These are phyloP conservation scores for Penicillium sp. DNA, from an alignment of 2,329 filamentous ascomycete genomes.

Conservation along the genomic window DNA sequence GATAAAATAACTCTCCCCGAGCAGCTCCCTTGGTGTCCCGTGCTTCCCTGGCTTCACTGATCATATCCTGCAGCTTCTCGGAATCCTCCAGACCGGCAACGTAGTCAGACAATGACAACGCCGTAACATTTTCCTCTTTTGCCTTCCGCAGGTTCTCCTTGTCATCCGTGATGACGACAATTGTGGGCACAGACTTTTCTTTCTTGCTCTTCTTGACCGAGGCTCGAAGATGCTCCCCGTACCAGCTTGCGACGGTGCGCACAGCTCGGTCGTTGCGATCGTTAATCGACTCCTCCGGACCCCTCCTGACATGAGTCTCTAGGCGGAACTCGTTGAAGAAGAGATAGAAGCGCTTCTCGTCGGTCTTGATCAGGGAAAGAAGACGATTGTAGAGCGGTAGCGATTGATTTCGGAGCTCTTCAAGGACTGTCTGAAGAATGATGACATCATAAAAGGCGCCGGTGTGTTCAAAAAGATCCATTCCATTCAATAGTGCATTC, in stretches of 20 bases:
- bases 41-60: slow-evolving; percentile 72
- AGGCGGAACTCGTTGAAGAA: slow-evolving; percentile 98
- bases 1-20: slow-evolving; percentile 72
- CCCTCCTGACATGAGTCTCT: slow-evolving; percentile 79
- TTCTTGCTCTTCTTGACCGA: slow-evolving; percentile 54
- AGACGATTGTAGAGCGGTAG: slow-evolving; percentile 92
- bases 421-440: slow-evolving; percentile 90
- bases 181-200: slow-evolving; percentile 62
- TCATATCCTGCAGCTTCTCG: slow-evolving; percentile 86
- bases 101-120: slow-evolving; percentile 69
- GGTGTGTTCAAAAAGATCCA: slow-evolving; percentile 94
- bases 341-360: slow-evolving; percentile 95
- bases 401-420: slow-evolving; percentile 91
- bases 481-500: slow-evolving; percentile 89
- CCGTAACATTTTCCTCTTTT: slow-evolving; percentile 66
- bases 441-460: slow-evolving; percentile 95
- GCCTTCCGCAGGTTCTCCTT: slow-evolving; percentile 82
- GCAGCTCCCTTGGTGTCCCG: slow-evolving; percentile 60
- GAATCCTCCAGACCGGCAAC: slow-evolving; percentile 80
- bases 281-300: slow-evolving; percentile 81
- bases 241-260: slow-evolving; percentile 83
- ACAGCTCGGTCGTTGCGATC: slow-evolving; percentile 95
- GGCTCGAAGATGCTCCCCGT: slow-evolving; percentile 71
- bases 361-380: slow-evolving; percentile 84
- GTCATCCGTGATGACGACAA: slow-evolving; percentile 94